These are phyloP conservation scores for Geranomyces michiganensis DNA, from an alignment of 192 early-diverging fungal genomes.

Conservation along the genomic window DNA sequence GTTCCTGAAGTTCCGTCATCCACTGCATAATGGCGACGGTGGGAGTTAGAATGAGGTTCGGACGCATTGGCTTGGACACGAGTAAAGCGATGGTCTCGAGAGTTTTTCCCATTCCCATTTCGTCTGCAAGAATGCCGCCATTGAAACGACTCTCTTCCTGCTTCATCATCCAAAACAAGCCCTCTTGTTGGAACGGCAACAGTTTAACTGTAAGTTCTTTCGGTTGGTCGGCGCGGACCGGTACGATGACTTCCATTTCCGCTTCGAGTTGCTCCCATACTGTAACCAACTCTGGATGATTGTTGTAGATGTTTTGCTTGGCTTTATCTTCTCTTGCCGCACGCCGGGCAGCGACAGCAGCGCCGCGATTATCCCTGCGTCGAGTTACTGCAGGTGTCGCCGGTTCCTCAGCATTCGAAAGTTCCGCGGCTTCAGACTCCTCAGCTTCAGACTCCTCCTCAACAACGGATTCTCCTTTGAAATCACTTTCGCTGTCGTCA, in stretches of 20 bases:
- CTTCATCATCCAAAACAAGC: slow-evolving; percentile 78
- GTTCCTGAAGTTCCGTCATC: slow-evolving; percentile 72
- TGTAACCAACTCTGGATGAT: slow-evolving; percentile 63
- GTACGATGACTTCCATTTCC: slow-evolving; percentile 35
- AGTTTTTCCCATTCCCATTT: slow-evolving; percentile 92
- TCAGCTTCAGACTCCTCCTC: slow-evolving; percentile 9
- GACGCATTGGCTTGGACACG: slow-evolving; percentile 58
- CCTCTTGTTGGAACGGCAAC: slow-evolving; percentile 87
- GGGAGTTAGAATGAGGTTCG: slow-evolving; percentile 84
- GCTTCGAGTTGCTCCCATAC: slow-evolving; percentile 62
- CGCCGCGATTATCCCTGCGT: slow-evolving; percentile 8
- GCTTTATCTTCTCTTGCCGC: not conserved
- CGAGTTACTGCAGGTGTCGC: not conserved
- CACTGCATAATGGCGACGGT: slow-evolving; percentile 91
- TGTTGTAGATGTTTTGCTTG: slow-evolving; percentile 17
- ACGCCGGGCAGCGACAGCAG: slow-evolving; percentile 22
- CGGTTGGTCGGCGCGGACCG: slow-evolving; percentile 58
- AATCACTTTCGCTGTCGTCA: slow-evolving; percentile 24
- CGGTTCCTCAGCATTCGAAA: not conserved
- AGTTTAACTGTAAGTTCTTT: slow-evolving; percentile 69
- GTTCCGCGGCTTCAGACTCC: not conserved
- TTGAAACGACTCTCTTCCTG: slow-evolving; percentile 64
- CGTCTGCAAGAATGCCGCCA: slow-evolving; percentile 76
- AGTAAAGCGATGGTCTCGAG: slow-evolving; percentile 88
- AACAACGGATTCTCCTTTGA: slow-evolving; percentile 7